Evolutionary conservation across 2,329 filamentous ascomycete genomes (phyloP), one percentile per base, ranked within the genome.

Genomic region (Pseudocercospora vitis): DNA sequence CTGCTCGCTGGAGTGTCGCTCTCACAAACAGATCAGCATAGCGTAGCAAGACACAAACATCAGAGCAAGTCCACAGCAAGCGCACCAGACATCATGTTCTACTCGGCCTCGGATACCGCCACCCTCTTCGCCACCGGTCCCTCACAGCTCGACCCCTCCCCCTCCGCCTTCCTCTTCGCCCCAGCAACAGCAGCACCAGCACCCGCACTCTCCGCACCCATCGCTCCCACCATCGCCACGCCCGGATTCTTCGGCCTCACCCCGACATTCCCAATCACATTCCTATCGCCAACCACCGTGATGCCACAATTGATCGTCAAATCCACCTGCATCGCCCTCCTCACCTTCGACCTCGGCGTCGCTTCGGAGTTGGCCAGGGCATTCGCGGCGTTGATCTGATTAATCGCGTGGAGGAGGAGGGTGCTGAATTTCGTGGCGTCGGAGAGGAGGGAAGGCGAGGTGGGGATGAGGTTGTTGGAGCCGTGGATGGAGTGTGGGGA

Each of bases 401-500:
- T 59, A 16, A 83, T 64, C 2, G 76, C 73, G 9, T 71, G 62
- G 9, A 80, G 70, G 2, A 83, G 67, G 3, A 77, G 70, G 6
- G 70, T 65, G 7, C 77, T 73, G 55, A 82, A 60, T 70, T 52
- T 70, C 61, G 61, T 71, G 64, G 64, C 77, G 71, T 71, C 68
- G 4, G 74, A 70, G 4, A 67, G 55, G 2, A 57, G 26, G 8
- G 66, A 48, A 3, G 72, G 63, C 0, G 68, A 61, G 16, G 80
- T 64, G 16, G 75, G 74, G 40, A 81, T 67, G 45, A 79, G 63
- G 65, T 83, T 84, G 65, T 76, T 71, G 65, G 72, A 72, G 56
- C 74, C 76, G 31, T 68, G 67, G 60, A 83, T 70, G 55, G 62
- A 70, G 62, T 82, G 65, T 0, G 76, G 72, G 12, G 76, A 74